These are phyloP conservation scores for Starmerella ratchasimensis DNA, from an alignment of 805 yeast species.

Conservation along the genomic window DNA sequence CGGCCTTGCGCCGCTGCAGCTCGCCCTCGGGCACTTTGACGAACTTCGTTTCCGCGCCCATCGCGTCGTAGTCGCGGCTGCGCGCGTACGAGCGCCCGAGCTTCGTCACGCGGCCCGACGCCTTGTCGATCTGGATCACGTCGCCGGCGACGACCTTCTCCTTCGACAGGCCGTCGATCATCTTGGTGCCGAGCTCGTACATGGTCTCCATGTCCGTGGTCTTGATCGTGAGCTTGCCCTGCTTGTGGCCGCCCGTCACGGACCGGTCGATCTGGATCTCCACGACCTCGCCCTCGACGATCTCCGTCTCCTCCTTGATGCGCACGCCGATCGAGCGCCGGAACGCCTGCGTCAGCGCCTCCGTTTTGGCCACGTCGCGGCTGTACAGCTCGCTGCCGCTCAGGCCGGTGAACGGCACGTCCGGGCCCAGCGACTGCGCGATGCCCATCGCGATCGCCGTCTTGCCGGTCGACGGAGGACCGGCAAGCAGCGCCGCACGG, in stretches of 20 bases:
- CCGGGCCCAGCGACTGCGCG: slow-evolving; percentile 37
- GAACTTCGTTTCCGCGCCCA: slow-evolving; percentile 96
- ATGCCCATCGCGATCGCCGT: slow-evolving; percentile 95
- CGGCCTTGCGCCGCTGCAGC: slow-evolving; percentile 86
- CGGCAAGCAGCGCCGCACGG: slow-evolving; percentile 86
- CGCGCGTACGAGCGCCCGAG: slow-evolving; percentile 92
- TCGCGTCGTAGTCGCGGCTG: slow-evolving; percentile 95
- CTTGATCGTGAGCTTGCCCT: slow-evolving; percentile 92
- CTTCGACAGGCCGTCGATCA: slow-evolving; percentile 86
- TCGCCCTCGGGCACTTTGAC: slow-evolving; percentile 99
- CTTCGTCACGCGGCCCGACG: slow-evolving; percentile 85
- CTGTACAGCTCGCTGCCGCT: slow-evolving; percentile 91
- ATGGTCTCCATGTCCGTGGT: slow-evolving; percentile 98
- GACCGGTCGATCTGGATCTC: slow-evolving; percentile 91
- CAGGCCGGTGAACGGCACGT: slow-evolving; percentile 89
- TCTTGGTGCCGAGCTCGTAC: slow-evolving; percentile 84
- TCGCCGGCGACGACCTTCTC: slow-evolving; percentile 97
- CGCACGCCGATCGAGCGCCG: slow-evolving; percentile 90
- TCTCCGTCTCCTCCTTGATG: slow-evolving; percentile 92
- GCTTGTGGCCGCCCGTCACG: slow-evolving; percentile 94
- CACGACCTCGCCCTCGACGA: slow-evolving; percentile 97
- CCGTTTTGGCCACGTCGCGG: slow-evolving; percentile 86
- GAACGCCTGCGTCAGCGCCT: slow-evolving; percentile 90
- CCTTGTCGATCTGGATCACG: slow-evolving; percentile 87
- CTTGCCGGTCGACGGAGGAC: slow-evolving; percentile 98